phyloP scores from a whole-genome alignment of 164 flowering plant genomes.

The Nymphaea thermarum region DNA sequence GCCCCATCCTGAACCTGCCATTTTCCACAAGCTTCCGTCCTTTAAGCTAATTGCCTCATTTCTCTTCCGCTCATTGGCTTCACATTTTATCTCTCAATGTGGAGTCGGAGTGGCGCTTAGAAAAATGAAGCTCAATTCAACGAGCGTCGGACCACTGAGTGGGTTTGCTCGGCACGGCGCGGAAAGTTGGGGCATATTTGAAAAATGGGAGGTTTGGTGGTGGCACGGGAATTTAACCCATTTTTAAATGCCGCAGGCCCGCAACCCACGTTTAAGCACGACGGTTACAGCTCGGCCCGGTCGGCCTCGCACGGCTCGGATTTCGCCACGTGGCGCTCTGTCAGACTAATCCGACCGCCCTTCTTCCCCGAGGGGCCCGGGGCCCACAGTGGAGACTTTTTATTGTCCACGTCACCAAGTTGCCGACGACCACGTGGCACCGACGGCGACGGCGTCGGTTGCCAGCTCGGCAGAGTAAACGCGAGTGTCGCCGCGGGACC shows the following conservation, averaged over 20 bases:
- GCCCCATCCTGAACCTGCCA: too few relatives aligned
- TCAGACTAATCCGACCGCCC: conserved; percentile 1
- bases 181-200: too few relatives aligned
- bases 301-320: conserved; percentile 10
- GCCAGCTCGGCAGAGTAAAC: background rate
- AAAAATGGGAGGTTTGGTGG: too few relatives aligned
- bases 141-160: too few relatives aligned
- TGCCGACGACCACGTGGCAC: conserved; percentile 3
- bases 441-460: background rate
- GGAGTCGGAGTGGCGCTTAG: too few relatives aligned
- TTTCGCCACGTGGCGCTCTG: conserved; percentile 13
- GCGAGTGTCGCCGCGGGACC: background rate
- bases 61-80: too few relatives aligned
- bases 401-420: conserved; percentile 3
- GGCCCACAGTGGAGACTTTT: conserved; percentile 6
- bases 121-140: too few relatives aligned
- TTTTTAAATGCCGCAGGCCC: conserved; percentile 16
- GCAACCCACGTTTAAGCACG: conserved; percentile 66
- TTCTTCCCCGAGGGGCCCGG: conserved; percentile 6
- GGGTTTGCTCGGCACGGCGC: too few relatives aligned
- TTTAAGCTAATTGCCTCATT: too few relatives aligned
- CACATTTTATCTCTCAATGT: too few relatives aligned
- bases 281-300: conserved; percentile 38
- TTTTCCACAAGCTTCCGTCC: too few relatives aligned
- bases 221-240: background rate